phyloP scores from a whole-genome alignment of 441 rosid genomes.

The Macaranga tanarius region DNA sequence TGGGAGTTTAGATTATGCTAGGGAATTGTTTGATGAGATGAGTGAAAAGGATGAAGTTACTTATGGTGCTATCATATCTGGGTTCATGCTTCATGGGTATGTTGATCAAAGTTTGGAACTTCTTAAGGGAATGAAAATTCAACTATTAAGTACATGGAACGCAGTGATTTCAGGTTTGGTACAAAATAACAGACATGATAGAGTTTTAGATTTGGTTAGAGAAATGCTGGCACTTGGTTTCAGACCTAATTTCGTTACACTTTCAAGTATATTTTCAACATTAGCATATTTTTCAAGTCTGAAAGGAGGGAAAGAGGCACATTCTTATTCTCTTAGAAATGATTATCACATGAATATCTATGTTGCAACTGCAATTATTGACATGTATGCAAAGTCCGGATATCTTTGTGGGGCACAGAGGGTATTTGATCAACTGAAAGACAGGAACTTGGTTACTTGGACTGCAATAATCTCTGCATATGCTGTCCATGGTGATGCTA shows the following conservation, averaged over 20 bases:
- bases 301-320: constrained; percentile 74
- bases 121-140: constrained; percentile 47
- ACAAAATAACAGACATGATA: constrained; percentile 60
- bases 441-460: constrained; percentile 73
- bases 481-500: constrained; percentile 73
- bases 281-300: constrained; percentile 52
- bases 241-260: constrained; percentile 62
- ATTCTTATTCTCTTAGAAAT: constrained; percentile 61
- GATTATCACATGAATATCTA: constrained; percentile 47
- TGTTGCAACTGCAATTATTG: constrained; percentile 67
- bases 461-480: constrained; percentile 78
- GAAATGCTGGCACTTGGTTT: constrained; percentile 58
- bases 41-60: constrained; percentile 69
- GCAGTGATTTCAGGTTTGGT: constrained; percentile 74
- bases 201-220: constrained; percentile 44
- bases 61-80: constrained; percentile 61
- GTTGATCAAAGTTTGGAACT: constrained; percentile 55
- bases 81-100: constrained; percentile 72
- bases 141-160: constrained; percentile 68
- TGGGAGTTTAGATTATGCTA: constrained; percentile 76
- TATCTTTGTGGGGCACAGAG: constrained; percentile 53
- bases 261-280: constrained; percentile 65
- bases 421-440: constrained; percentile 54
- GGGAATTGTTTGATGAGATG: constrained; percentile 67
- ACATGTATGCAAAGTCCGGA: constrained; percentile 71